Evolutionary conservation across 352 stramenopile genomes (phyloP).

Genomic region (Salisapilia sapeloensis): DNA sequence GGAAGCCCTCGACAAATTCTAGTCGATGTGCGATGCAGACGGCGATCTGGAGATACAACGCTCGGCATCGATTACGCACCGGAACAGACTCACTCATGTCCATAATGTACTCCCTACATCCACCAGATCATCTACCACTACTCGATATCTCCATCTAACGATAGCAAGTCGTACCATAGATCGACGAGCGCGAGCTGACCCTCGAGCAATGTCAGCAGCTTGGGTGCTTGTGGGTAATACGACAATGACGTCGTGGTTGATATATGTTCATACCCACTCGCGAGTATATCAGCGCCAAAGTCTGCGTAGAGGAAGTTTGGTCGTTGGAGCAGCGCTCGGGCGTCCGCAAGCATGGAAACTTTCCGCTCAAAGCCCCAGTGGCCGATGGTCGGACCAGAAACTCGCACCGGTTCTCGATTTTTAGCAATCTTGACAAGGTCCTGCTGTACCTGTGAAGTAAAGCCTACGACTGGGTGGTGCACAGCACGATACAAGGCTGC

Average conservation of each 20-base stretch:
- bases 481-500: no score
- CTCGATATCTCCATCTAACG: background rate
- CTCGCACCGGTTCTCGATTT: constrained; percentile 36
- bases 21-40: constrained; percentile 57
- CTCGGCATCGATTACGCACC: constrained; percentile 44
- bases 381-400: no score
- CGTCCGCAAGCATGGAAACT: constrained; percentile 36
- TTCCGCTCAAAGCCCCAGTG: constrained; percentile 79
- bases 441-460: constrained; percentile 59
- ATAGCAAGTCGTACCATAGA: constrained; percentile 24
- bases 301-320: constrained; percentile 70
- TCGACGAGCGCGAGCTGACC: constrained; percentile 60
- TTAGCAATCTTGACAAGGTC: constrained; percentile 49
- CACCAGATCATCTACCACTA: background rate
- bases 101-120: constrained; percentile 47
- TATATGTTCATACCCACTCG: constrained; percentile 1
- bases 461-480: no score
- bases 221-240: constrained; percentile 49
- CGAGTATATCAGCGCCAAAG: constrained; percentile 12
- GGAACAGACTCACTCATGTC: constrained; percentile 70
- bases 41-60: constrained; percentile 50
- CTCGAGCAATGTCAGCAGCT: constrained; percentile 42
- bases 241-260: constrained; percentile 4
- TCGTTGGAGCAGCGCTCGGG: constrained; percentile 35
- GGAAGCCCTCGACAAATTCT: constrained; percentile 58